Conservation (phyloP, 2,329 filamentous ascomycete genomes). For the Penicillium sp. region DNA sequence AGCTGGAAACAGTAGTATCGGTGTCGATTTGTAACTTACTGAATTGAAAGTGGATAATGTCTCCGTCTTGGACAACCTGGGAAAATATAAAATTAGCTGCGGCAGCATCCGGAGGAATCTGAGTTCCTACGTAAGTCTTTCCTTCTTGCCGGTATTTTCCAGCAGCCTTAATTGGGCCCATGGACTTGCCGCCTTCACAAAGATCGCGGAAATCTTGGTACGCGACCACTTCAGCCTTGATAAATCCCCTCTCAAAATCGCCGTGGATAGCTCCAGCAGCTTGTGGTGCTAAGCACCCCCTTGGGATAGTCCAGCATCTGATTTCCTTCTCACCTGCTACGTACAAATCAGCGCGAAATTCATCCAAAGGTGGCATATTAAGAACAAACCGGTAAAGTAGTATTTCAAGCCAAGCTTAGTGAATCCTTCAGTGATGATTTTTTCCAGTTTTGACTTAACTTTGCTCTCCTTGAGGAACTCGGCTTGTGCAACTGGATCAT, state of each 20-base stretch:
- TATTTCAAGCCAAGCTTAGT: conserved; percentile 15
- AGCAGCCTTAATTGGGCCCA: conserved; percentile 14
- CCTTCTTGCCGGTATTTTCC: conserved; percentile 15
- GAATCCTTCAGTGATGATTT: conserved; percentile 10
- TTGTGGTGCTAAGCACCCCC: conserved; percentile 9
- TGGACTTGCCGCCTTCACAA: conserved; percentile 14
- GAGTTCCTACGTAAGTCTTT: conserved; percentile 7
- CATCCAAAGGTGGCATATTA: not conserved
- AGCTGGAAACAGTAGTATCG: not conserved
- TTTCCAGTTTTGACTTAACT: conserved; percentile 1
- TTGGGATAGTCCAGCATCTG: conserved; percentile 15
- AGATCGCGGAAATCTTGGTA: conserved; percentile 16
- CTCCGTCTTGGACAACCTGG: conserved; percentile 2
- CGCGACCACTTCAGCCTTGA: conserved; percentile 17
- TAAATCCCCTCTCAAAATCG: conserved; percentile 16
- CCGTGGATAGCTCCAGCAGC: conserved; percentile 16
- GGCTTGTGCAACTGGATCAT: conserved; percentile 10
- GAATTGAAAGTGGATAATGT: conserved; percentile 2
- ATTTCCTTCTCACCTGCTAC: conserved; percentile 15
- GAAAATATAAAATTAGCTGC: not conserved
- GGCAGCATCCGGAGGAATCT: not conserved
- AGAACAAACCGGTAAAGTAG: conserved; percentile 12
- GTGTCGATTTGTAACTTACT: not conserved
- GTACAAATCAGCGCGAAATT: conserved; percentile 2
- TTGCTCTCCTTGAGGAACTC: conserved; percentile 10